These are phyloP conservation scores for Stephanodiscus triporus DNA, from an alignment of 108 stramenopile species.

Conservation along the genomic window DNA sequence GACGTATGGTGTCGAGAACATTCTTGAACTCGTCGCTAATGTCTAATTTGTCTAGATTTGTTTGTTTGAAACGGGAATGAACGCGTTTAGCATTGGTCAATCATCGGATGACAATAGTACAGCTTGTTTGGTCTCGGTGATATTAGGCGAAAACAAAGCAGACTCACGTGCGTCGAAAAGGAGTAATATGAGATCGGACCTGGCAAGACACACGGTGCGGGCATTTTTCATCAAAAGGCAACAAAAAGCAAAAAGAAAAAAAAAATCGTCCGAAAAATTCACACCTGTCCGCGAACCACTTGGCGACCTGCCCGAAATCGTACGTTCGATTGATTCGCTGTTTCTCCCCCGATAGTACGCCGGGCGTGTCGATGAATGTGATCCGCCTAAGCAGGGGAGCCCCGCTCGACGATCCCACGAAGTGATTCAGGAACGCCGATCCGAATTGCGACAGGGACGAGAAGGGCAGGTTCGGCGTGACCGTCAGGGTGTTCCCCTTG, in stretches of 20 bases:
- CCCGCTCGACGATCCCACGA: constrained; percentile 40
- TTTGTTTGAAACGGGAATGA: not conserved
- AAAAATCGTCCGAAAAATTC: too few species aligned
- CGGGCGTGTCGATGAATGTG: constrained; percentile 87
- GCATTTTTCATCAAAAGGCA: too few species aligned
- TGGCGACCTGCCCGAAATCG: constrained; percentile 62
- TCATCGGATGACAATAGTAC: too few species aligned
- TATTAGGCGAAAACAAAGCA: not conserved
- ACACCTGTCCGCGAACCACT: constrained; percentile 77
- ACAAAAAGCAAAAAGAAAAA: too few species aligned
- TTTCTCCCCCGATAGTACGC: constrained; percentile 89
- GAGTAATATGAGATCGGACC: constrained; percentile 78
- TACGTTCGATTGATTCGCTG: constrained; percentile 72
- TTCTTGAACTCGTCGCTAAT: constrained; percentile 82
- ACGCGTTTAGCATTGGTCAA: not conserved
- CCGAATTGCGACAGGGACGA: constrained; percentile 61
- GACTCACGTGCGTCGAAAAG: constrained; percentile 68
- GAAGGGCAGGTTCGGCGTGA: constrained; percentile 78
- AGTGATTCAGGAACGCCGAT: constrained; percentile 72
- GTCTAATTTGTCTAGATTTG: not conserved
- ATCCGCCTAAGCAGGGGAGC: constrained; percentile 64
- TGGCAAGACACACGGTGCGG: too few species aligned
- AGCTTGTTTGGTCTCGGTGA: not conserved
- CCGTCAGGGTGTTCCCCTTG: constrained; percentile 85
- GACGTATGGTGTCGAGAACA: constrained; percentile 69